Conservation (phyloP, 2,329 filamentous ascomycete genomes). For the Pyricularia pennisetigena region DNA sequence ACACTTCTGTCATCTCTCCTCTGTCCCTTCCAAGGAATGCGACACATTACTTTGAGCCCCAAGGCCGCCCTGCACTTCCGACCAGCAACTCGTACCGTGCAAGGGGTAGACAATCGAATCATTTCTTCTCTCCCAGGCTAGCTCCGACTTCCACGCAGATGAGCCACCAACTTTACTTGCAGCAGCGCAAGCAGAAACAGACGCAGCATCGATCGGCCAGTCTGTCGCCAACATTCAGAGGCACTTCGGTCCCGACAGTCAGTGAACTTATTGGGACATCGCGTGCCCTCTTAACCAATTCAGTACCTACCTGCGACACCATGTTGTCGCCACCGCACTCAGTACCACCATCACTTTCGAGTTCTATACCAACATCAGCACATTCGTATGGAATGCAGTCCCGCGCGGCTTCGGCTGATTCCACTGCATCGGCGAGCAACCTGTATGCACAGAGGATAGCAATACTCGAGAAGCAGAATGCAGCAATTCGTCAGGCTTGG, state of each 20-base stretch:
- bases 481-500: conserved; percentile 37
- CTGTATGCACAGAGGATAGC: conserved; percentile 21
- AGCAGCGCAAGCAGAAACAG: not conserved
- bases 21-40: conserved; percentile 25
- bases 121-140: conserved; percentile 17
- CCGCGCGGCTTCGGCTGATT: conserved; percentile 18
- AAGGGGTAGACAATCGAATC: conserved; percentile 8
- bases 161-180: conserved; percentile 12
- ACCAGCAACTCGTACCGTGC: conserved; percentile 1
- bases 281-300: conserved; percentile 3
- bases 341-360: not conserved
- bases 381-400: not conserved
- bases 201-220: conserved; percentile 19
- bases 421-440: conserved; percentile 4
- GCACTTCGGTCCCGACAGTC: not conserved
- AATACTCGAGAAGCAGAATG: conserved; percentile 30
- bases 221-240: conserved; percentile 18
- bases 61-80: conserved; percentile 13
- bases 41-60: conserved; percentile 27
- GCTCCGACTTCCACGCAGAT: conserved; percentile 13
- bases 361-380: not conserved
- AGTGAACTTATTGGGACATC: not conserved
- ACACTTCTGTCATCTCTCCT: conserved; percentile 28
- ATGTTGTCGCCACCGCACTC: conserved; percentile 1
- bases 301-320: conserved; percentile 6